Base-by-base conservation (phyloP, 164 flowering plant genomes). In the Stephania japonica region DNA sequence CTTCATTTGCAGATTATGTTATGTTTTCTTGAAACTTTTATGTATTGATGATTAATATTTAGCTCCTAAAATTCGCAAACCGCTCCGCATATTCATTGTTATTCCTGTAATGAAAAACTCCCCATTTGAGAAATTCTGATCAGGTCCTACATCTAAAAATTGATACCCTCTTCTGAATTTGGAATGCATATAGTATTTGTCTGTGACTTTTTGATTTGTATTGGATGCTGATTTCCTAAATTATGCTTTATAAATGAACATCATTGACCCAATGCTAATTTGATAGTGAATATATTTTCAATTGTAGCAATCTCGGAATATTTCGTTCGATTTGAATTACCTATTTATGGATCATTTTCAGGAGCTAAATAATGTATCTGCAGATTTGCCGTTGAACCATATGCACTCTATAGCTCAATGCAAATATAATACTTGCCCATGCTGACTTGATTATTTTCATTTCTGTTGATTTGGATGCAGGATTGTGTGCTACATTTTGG, bases 381-480 rank as follows among this genome's bases (percentile, higher is more conserved):
- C 7, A 1, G 24, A 59, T 9, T n/a, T 59, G 24, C 4, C 19
- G 23, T 59, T 59, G 64, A 64, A 64, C 12, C 32, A 24, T 10
- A 25, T 26, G 18, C 6, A 12, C 53, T 16, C 53, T 47, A 16
- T 47, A 47, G 53, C 18, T 47, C 53, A 9, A 47, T 8, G 4
- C 16, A 47, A 47, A 47, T 8, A 7, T 47, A 47, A 47, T 47
- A 47, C 13, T 47, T 9, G 13, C 10, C 53, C 12, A 47, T 11
- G 4, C 67, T 24, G 49, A 41, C 19, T 7, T 41, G 41, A 42
- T 66, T 25, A 5, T 42, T 42, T n/a, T 70, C 47, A 41, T 49
- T n/a, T 56, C 18, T 61, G 3, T 42, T 25, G 76, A 12, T 16
- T 69, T 73, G 65, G 38, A 14, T 79, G 43, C 79, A 75, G 79